A percentile compares a stretch with the other conserved stretches of the same genome.
These are phyloP conservation scores for Zymoseptoria pseudotritici DNA, from an alignment of 2,329 filamentous ascomycete genomes.

Conservation along the genomic window DNA sequence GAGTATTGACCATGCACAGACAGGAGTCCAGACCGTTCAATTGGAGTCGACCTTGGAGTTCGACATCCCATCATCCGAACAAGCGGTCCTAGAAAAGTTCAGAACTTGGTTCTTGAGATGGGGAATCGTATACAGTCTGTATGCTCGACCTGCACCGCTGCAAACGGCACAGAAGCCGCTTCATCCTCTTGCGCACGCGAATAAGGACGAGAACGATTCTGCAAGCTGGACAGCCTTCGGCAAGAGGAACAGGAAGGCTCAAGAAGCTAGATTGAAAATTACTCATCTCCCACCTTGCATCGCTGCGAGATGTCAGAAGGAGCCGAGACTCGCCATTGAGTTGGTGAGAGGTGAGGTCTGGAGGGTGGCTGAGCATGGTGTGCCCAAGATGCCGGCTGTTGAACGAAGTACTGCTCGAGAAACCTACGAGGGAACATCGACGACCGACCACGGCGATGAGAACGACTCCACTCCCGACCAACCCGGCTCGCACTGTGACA, in stretches of 20 bases:
- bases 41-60: slow-evolving; percentile 48
- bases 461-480: neutral
- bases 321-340: slow-evolving; percentile 65
- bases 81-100: slow-evolving; percentile 48
- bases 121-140: slow-evolving; percentile 62
- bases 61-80: slow-evolving; percentile 56
- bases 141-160: neutral
- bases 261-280: neutral
- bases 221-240: neutral
- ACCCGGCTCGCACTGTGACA: neutral
- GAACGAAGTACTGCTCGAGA: neutral
- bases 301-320: slow-evolving; percentile 63
- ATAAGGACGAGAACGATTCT: neutral
- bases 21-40: neutral
- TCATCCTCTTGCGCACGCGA: neutral
- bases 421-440: neutral
- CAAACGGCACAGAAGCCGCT: neutral
- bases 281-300: slow-evolving; percentile 31
- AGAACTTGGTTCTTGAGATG: slow-evolving; percentile 57
- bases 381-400: neutral
- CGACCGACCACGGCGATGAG: neutral
- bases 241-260: neutral
- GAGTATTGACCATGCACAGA: neutral
- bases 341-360: slow-evolving; percentile 70
- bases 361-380: slow-evolving; percentile 22